Base-by-base conservation (phyloP, 2,329 filamentous ascomycete species). In the Allantophomopsis cytisporea region DNA sequence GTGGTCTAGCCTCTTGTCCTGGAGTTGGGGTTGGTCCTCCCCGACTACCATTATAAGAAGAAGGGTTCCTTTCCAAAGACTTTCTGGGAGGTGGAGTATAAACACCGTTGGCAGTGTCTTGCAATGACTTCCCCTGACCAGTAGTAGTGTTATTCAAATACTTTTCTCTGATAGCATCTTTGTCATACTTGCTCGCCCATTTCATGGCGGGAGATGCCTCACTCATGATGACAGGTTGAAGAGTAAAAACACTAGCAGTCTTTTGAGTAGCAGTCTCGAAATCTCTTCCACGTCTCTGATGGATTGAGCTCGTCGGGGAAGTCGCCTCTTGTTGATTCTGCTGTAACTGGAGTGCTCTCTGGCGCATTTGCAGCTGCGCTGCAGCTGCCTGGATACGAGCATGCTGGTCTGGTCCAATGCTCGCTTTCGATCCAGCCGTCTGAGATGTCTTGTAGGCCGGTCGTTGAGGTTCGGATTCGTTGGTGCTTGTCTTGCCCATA, bases 171-270 rank as follows among this genome's bases (percentile, higher is more conserved):
- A 94, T 80, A 7, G 80, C 69, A 52, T 91, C 80, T 61, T 91
- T 93, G 61, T 96, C 91, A 56, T 95, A 96, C 52, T 87, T 87
- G 59, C 71, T 89, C 23, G 89, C 86, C 91, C 91, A 98, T 59
- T 94, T 94, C 79, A 98, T 81, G 1, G 91, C 91, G 17, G 87
- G 83, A 7, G 83, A 91, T 14, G 88, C 89, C 57, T 94, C 91
- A 39, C 71, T 86, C 52, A 88, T 69, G 45, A 96, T 81, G 39
- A 78, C 73, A 1, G 87, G 83, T 55, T 94, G 88, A 36, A 96
- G 65, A 3, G 87, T 94, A 53, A 95, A 71, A 41, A 94, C 74
- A 48, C 91, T 98, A 58, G 80, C 88, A 3, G 87, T 95, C 69
- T 93, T 94, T 41, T 64, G 71, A 45, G 58, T 75, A 66, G 60